Conservation (phyloP, 148 eudicot genomes). For the Vaccinium macrocarpon region DNA sequence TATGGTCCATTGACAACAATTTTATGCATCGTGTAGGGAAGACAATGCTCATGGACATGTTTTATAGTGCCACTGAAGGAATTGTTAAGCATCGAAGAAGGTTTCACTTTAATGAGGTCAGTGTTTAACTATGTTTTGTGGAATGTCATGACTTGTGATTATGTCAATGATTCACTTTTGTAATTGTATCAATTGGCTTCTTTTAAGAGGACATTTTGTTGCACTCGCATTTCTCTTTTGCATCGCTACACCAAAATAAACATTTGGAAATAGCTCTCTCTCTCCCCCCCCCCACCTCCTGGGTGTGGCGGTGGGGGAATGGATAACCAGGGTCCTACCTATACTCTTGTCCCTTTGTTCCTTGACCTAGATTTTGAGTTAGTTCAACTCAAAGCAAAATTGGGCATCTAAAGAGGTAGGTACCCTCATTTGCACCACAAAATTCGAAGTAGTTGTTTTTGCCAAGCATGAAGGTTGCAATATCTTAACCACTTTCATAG, state of each 20-base stretch:
- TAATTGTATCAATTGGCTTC: neutral
- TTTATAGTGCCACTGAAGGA: conserved; percentile 81
- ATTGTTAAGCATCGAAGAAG: conserved; percentile 83
- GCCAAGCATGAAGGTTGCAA: neutral
- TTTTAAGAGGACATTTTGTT: neutral
- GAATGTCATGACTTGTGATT: neutral
- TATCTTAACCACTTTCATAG: neutral
- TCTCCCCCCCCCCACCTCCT: neutral
- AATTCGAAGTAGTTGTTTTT: neutral
- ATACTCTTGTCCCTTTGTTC: neutral
- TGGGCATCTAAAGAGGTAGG: neutral
- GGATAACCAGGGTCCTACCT: neutral
- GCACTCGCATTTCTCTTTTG: neutral
- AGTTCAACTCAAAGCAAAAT: neutral
- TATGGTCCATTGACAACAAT: neutral
- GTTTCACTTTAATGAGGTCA: conserved; percentile 94
- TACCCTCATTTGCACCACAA: neutral
- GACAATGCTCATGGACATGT: conserved; percentile 99
- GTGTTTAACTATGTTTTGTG: conserved; percentile 20
- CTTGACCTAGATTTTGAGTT: neutral
- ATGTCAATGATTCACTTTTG: neutral
- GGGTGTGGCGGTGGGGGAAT: neutral
- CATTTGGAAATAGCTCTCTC: neutral
- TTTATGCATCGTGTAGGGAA: conserved; percentile 55
- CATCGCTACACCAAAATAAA: neutral